Evolutionary conservation across 257 asterid species (phyloP).

Genomic region (Jacaranda mimosifolia): DNA sequence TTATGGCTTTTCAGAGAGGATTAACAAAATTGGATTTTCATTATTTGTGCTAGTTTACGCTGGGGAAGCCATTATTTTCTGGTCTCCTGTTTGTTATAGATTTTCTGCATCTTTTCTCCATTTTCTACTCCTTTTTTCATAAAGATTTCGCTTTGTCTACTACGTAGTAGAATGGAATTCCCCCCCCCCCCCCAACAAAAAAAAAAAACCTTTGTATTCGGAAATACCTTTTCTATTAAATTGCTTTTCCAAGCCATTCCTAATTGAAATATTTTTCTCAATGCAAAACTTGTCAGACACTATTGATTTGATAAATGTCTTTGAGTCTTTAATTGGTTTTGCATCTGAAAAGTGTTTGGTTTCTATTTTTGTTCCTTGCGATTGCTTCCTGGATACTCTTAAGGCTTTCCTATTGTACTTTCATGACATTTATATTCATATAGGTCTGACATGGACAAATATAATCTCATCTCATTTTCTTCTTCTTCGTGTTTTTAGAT

Average conservation of each 20-base stretch:
- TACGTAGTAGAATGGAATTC: neutral
- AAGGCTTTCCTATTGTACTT: constrained; percentile 14
- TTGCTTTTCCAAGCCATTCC: too few species aligned
- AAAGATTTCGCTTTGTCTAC: neutral
- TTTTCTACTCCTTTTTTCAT: neutral
- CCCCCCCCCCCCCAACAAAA: too few species aligned
- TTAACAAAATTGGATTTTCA: neutral
- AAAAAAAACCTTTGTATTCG: neutral
- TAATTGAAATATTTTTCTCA: too few species aligned
- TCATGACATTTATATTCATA: neutral
- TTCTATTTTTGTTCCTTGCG: too few species aligned
- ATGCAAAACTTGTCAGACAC: too few species aligned
- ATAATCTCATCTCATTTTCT: constrained; percentile 25
- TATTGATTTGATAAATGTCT: too few species aligned
- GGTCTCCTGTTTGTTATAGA: neutral
- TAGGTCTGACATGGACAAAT: neutral
- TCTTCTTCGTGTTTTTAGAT: constrained; percentile 52
- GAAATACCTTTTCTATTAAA: neutral
- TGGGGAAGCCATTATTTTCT: neutral
- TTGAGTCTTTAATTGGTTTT: too few species aligned
- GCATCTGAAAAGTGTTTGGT: too few species aligned
- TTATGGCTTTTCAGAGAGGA: neutral
- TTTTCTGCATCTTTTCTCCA: neutral
- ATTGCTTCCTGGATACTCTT: neutral
- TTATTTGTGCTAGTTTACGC: constrained; percentile 4